Conservation (phyloP, 176 grass and related monocot genomes). For the Juncus effusus region DNA sequence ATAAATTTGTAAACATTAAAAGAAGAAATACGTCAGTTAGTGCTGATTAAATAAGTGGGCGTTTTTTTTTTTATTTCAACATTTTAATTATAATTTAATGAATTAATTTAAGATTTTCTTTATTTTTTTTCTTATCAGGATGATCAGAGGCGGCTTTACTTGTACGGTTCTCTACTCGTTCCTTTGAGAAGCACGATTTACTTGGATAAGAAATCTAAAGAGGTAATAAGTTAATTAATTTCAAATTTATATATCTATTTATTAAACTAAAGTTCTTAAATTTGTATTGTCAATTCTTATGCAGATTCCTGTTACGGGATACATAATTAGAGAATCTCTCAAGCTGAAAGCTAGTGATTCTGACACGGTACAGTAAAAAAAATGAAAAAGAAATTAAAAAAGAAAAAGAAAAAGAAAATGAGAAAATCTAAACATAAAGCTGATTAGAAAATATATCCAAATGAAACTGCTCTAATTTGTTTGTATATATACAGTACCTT, state of each 20-base stretch:
- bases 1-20: constrained; percentile 2
- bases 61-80: too few species aligned
- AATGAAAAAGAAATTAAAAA: too few species aligned
- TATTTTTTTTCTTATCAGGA: constrained; percentile 46
- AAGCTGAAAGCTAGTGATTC: constrained; percentile 85
- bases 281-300: constrained; percentile 26
- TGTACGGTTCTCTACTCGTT: constrained; percentile 65
- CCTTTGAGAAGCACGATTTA: constrained; percentile 57
- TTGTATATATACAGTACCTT: too few species aligned
- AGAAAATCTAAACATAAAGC: constrained; percentile 9
- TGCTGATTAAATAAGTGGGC: too few species aligned
- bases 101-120: neutral
- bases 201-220: constrained; percentile 77
- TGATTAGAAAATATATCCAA: too few species aligned
- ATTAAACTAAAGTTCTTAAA: neutral
- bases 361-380: constrained; percentile 37
- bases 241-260: constrained; percentile 4
- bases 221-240: constrained; percentile 39
- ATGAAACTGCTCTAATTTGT: too few species aligned
- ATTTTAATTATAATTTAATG: neutral
- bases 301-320: constrained; percentile 66
- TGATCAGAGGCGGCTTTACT: constrained; percentile 72
- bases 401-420: too few species aligned
- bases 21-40: neutral
- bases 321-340: constrained; percentile 77